Conservation (phyloP, 139 green algal species). For the Coelastrella sp. region DNA sequence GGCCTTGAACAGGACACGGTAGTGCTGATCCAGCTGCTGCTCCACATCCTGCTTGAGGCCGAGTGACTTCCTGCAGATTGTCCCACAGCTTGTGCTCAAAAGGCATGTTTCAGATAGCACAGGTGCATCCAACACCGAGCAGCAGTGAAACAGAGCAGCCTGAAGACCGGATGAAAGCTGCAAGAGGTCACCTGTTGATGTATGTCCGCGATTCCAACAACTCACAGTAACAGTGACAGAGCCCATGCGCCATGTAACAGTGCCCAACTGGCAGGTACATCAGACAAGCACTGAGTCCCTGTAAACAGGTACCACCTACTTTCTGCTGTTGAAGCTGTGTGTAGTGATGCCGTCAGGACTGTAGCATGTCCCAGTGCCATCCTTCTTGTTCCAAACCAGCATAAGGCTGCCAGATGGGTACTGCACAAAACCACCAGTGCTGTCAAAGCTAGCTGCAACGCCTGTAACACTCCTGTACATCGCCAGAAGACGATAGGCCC, state of each 20-base stretch:
- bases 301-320: background rate
- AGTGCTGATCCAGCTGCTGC: conserved; percentile 37
- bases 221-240: background rate
- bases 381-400: conserved; percentile 44
- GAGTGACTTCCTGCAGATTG: conserved; percentile 3
- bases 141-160: too few species aligned
- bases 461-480: conserved; percentile 14
- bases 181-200: background rate
- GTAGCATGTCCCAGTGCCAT: conserved; percentile 22
- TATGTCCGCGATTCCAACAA: background rate
- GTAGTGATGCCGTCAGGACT: background rate
- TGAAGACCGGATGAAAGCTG: too few species aligned
- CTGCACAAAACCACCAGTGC: conserved; percentile 38
- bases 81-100: background rate
- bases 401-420: conserved; percentile 29
- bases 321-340: conserved; percentile 24
- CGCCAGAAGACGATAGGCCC: conserved; percentile 25
- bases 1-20: background rate
- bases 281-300: background rate
- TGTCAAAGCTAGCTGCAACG: conserved; percentile 45
- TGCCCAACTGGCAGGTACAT: background rate
- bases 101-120: background rate
- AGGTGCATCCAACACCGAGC: too few species aligned
- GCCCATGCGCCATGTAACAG: background rate
- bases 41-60: background rate